Evolutionary conservation across 139 green algal genomes (phyloP).

Genomic region (Volvox africanus): DNA sequence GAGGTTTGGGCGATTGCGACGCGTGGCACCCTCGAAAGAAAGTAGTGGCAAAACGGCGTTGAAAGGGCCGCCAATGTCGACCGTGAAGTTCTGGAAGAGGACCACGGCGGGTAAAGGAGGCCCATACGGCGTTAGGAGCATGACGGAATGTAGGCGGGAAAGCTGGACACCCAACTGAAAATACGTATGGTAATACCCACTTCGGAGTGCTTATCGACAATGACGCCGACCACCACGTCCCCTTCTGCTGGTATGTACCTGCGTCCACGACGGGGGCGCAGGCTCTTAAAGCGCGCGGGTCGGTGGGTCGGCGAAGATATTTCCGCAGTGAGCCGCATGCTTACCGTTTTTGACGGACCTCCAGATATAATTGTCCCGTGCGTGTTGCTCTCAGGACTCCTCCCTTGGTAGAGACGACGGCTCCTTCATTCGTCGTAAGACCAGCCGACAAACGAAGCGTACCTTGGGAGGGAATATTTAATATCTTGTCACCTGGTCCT

Average conservation of each 20-base stretch:
- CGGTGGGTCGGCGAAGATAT: neutral
- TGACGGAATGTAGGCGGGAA: no score
- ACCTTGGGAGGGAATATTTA: conserved; percentile 72
- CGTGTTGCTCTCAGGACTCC: conserved; percentile 73
- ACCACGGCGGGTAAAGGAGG: no score
- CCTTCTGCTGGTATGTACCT: conserved; percentile 86
- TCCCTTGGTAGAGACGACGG: conserved; percentile 67
- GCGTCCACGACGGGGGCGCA: neutral
- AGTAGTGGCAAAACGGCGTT: conserved; percentile 80
- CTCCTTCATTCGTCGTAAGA: conserved; percentile 60
- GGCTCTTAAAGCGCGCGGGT: neutral
- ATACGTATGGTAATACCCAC: conserved; percentile 29
- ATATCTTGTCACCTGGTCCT: conserved; percentile 79
- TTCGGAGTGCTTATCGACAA: conserved; percentile 80
- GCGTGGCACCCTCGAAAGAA: conserved; percentile 87
- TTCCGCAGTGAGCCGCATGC: neutral
- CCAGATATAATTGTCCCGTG: conserved; percentile 81
- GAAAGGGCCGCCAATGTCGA: conserved; percentile 87
- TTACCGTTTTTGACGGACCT: conserved; percentile 79
- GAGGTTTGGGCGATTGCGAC: conserved; percentile 84
- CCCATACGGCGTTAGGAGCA: no score
- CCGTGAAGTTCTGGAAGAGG: conserved; percentile 69
- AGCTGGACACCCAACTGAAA: no score
- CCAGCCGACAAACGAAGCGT: conserved; percentile 73
- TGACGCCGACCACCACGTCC: conserved; percentile 82